A percentile compares a stretch with the other conserved stretches of the same genome.
phyloP scores from a whole-genome alignment of 345 rosid genomes.

The Hibiscus mutabilis region DNA sequence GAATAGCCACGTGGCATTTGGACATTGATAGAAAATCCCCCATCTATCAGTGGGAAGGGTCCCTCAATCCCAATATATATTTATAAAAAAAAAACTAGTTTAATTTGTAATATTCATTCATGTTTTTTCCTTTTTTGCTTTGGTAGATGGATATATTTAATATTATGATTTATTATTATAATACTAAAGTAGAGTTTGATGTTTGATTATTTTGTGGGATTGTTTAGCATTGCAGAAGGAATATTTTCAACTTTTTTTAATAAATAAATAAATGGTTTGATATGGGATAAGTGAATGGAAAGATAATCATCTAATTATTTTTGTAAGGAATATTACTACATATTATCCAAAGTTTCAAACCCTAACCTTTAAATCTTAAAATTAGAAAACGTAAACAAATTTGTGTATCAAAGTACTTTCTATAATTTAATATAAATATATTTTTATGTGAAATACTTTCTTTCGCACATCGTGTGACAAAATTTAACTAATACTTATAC shows the following conservation, averaged over 20 bases:
- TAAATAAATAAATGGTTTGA: not conserved
- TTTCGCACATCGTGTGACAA: no score
- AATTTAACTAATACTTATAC: no score
- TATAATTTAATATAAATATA: no score
- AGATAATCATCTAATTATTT: not conserved
- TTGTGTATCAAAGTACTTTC: no score
- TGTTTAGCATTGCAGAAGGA: not conserved
- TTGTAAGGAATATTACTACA: not conserved
- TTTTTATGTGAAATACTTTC: no score
- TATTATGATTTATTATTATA: not conserved
- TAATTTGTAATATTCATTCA: not conserved
- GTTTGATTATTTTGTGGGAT: not conserved
- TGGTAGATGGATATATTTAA: not conserved
- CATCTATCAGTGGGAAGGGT: not conserved
- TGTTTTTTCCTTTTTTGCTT: not conserved
- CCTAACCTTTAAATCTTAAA: no score
- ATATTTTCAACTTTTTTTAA: not conserved
- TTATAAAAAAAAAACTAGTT: not conserved
- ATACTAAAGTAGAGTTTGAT: not conserved
- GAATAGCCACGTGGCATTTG: conserved; percentile 24
- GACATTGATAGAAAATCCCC: not conserved
- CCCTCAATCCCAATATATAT: conserved; percentile 14
- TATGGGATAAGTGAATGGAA: not conserved
- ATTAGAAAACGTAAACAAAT: no score
- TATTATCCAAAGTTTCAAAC: not conserved